Base-by-base conservation (phyloP, 352 stramenopile species). In the Pythium brachiatum region DNA sequence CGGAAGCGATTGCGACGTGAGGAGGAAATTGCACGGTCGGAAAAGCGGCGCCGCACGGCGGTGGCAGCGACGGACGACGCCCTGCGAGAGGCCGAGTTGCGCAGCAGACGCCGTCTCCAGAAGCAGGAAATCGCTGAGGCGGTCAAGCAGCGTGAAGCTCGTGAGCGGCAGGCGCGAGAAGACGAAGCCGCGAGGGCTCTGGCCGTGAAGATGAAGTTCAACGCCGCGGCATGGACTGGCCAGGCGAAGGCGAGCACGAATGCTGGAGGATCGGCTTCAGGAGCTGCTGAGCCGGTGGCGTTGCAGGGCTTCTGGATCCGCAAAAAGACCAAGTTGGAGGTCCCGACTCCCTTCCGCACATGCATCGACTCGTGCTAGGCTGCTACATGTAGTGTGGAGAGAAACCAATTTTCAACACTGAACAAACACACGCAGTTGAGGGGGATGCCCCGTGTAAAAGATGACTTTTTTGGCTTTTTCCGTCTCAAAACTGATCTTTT, bases 51-150 rank as follows among this genome's bases (percentile, higher is more conserved):
- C 23, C 83, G 83, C 31, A 94, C 83, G 26, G 84, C 83, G 18
- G 78, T 90, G 6, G 81, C 84, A 34, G 86, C 86, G 11, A 94
- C 85, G 0, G 82, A 94, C 36, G 86, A 95, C 23, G 86, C 86
- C 0, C 60, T 95, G 38, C 84, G 82, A 25, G 86, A 95, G 64
- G 86, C 86, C 39, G 86, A 95, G 53, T 57, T 75, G 5, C 79
- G 86, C 25, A 94, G 84, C 56, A 74, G 86, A 34, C 81, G 81
- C 20, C 80, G 79, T 21, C 48, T 84, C 2, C 83, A 88, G 55
- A 89, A 88, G 53, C 26, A 86, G 31, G 83, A 93, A 61, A 86
- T 91, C 54, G 78, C 78, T 0, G 69, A 86, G 27, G 78, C 83
- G 26, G 79, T 89, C 43, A 69, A 68, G 47, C 57, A 82, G 38